Evolutionary conservation across 768 basidiomycete species (phyloP).

Genomic region (Leccinellum rugosiceps): DNA sequence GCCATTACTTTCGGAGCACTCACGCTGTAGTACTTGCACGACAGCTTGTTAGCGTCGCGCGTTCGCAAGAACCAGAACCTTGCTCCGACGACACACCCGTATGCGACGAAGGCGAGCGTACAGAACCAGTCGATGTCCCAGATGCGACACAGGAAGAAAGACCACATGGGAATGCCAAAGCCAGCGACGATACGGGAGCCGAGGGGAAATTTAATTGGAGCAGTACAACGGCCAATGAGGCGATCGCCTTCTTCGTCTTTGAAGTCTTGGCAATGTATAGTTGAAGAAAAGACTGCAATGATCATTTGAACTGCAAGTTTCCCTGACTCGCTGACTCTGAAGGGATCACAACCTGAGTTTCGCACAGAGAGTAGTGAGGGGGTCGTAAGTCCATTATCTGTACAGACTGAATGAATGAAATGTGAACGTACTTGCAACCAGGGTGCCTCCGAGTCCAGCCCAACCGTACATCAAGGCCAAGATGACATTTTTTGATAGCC

Average conservation of each 20-base stretch:
- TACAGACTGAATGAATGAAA: not conserved
- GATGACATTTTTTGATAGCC: conserved; percentile 37
- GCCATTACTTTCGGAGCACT: conserved; percentile 5
- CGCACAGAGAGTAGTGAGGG: not conserved
- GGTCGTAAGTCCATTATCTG: not conserved
- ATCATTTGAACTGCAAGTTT: conserved; percentile 32
- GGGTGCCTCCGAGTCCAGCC: conserved; percentile 36
- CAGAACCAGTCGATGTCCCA: conserved; percentile 28
- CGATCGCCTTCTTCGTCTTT: conserved; percentile 44
- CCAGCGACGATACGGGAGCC: conserved; percentile 24
- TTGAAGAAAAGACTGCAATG: conserved; percentile 33
- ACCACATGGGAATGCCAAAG: conserved; percentile 29
- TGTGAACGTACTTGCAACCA: conserved; percentile 33
- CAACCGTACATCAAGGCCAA: conserved; percentile 38
- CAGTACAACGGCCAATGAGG: conserved; percentile 29
- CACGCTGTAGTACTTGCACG: conserved; percentile 38
- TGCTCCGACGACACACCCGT: conserved; percentile 21
- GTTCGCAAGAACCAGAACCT: conserved; percentile 28
- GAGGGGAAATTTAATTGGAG: conserved; percentile 42
- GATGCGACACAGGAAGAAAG: conserved; percentile 22
- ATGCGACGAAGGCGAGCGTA: conserved; percentile 23
- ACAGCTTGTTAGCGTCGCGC: conserved; percentile 29
- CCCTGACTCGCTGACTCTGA: conserved; percentile 26
- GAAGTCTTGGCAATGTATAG: conserved; percentile 34
- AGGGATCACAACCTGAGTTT: conserved; percentile 19